Evolutionary conservation across 306 rosid species (phyloP).

Genomic region (Begonia loranthoides): DNA sequence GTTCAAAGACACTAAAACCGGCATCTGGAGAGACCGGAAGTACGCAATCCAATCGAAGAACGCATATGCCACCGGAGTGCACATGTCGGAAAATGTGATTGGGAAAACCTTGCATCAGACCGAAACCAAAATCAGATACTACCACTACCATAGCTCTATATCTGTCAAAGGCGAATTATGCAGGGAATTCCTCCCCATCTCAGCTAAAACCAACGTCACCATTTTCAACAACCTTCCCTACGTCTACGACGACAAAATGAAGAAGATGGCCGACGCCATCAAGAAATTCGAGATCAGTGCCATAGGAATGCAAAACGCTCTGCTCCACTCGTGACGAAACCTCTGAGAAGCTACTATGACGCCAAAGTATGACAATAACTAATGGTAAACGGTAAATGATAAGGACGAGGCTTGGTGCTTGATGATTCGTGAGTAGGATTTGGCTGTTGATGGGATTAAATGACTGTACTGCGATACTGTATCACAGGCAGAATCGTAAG

Average conservation of each 20-base stretch:
- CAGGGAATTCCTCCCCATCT: slow-evolving; percentile 16
- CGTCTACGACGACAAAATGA: slow-evolving; percentile 22
- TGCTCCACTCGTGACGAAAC: slow-evolving; percentile 3
- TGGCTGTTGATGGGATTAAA: no score
- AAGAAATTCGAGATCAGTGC: slow-evolving; percentile 20
- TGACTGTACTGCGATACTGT: no score
- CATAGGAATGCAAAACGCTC: slow-evolving; percentile 9
- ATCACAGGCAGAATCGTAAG: no score
- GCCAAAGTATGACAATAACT: no score
- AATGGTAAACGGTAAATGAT: no score
- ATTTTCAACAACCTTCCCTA: slow-evolving; percentile 14
- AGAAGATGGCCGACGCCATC: slow-evolving; percentile 15
- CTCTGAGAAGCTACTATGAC: no score
- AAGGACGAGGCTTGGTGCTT: no score
- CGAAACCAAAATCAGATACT: slow-evolving; percentile 24
- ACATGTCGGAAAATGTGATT: slow-evolving; percentile 32
- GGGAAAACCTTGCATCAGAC: slow-evolving; percentile 27
- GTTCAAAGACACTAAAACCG: slow-evolving; percentile 21
- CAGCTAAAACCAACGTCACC: slow-evolving; percentile 18
- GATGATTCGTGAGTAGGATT: no score
- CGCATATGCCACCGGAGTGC: slow-evolving; percentile 30
- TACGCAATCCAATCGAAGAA: slow-evolving; percentile 30
- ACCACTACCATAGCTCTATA: slow-evolving; percentile 29
- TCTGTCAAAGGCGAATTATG: slow-evolving; percentile 18
- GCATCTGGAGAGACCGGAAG: slow-evolving; percentile 23